Evolutionary conservation across 2,329 filamentous ascomycete species (phyloP).

Genomic region (Fusarium sambucinum): DNA sequence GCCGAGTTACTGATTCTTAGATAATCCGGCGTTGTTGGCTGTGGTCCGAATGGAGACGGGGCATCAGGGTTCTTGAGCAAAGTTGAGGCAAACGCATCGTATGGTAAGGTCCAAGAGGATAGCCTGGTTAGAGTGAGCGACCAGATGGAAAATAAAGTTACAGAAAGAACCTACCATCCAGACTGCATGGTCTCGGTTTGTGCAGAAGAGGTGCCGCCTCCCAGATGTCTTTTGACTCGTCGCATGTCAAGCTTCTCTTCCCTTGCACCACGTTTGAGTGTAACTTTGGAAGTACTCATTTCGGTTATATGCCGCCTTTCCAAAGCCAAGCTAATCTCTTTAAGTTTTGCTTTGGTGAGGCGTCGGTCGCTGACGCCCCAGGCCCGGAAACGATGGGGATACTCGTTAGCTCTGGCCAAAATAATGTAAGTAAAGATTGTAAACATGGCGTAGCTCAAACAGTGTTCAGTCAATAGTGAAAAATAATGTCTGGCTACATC

Average conservation of each 20-base stretch:
- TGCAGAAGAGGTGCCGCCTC: not conserved
- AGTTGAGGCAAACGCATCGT: constrained; percentile 14
- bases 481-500: not conserved
- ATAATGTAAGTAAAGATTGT: not conserved
- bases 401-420: not conserved
- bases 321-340: not conserved
- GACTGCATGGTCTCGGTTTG: not conserved
- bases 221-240: not conserved
- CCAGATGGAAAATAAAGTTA: accelerated
- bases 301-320: not conserved
- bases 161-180: not conserved
- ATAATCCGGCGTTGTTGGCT: constrained; percentile 11
- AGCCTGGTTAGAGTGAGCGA: not conserved
- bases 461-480: accelerated
- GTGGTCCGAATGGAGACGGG: constrained; percentile 13
- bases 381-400: not conserved
- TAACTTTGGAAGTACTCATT: not conserved
- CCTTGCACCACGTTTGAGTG: not conserved
- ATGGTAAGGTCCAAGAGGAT: constrained; percentile 20
- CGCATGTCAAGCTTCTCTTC: not conserved
- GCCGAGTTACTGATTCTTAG: constrained; percentile 20
- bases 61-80: not conserved
- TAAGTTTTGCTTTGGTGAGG: not conserved
- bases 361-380: not conserved
- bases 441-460: accelerated